Conservation (phyloP, 1,284 basidiomycete species). For the Moniliella sp. region DNA sequence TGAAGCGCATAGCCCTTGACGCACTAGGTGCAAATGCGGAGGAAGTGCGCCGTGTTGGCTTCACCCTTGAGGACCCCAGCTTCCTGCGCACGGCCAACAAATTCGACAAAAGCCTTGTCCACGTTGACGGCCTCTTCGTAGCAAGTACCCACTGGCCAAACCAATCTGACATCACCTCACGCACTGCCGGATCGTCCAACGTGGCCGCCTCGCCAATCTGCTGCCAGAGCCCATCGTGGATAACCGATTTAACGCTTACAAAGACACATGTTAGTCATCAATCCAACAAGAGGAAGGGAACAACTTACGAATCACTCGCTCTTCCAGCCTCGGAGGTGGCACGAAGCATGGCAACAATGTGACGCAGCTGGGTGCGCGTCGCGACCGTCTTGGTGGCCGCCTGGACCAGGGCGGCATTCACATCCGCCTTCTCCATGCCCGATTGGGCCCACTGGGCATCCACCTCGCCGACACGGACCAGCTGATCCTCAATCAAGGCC, state of each 20-base stretch:
- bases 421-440: constrained; percentile 58
- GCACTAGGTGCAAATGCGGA: constrained; percentile 86
- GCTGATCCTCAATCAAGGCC: constrained; percentile 59
- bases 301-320: constrained; percentile 54
- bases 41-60: constrained; percentile 89
- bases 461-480: constrained; percentile 57
- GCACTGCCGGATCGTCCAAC: constrained; percentile 32
- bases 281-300: constrained; percentile 45
- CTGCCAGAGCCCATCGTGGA: too few relatives aligned
- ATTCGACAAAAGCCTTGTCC: constrained; percentile 89
- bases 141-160: constrained; percentile 73
- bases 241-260: too few relatives aligned
- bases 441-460: constrained; percentile 80
- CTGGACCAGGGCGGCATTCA: constrained; percentile 65
- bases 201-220: constrained; percentile 30
- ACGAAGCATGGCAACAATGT: constrained; percentile 59
- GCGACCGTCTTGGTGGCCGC: constrained; percentile 51
- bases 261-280: too few relatives aligned
- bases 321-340: constrained; percentile 46
- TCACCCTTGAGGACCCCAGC: constrained; percentile 90
- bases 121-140: constrained; percentile 72
- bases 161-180: constrained; percentile 42
- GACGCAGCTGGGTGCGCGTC: constrained; percentile 55
- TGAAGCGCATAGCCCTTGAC: constrained; percentile 77
- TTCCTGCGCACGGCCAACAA: constrained; percentile 82